Evolutionary conservation across 352 stramenopile species (phyloP), one percentile per base, ranked within the genome.

Genomic region (Phytophthora litchii): DNA sequence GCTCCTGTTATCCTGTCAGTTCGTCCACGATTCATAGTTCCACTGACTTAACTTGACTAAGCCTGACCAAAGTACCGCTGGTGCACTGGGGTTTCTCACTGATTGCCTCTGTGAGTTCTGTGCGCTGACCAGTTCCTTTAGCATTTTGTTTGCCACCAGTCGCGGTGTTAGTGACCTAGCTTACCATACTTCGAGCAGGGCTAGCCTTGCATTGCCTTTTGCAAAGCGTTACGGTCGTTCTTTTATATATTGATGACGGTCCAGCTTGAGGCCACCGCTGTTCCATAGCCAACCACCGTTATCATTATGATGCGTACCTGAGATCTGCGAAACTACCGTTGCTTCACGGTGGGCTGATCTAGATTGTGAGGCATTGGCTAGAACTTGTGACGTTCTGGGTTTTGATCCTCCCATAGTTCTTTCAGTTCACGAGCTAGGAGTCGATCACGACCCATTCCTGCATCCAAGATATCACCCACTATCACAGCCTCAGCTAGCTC

Each of bases 391-490:
- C 23, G 23, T 27, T 27, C 29, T 34, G 10, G 29, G 7, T 12
- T 12, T 34, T 34, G 29, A 34, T 12, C 7, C 29, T 41, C 23
- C 3, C 34, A 44, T 55, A 27, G n/a, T 45, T 35, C 35, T 36
- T 55, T 21, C 17, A 46, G 47, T 45, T 55, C 47, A 34, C 10
- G 3, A 17, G 47, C 47, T 14, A 55, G 17, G n/a, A n/a, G n/a
- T n/a, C n/a, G n/a, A n/a, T n/a, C n/a, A n/a, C n/a, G n/a, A n/a
- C n/a, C n/a, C n/a, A n/a, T n/a, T n/a, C n/a, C n/a, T n/a, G n/a
- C n/a, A n/a, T n/a, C n/a, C n/a, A n/a, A n/a, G n/a, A n/a, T n/a
- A n/a, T n/a, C n/a, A n/a, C n/a, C n/a, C n/a, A n/a, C n/a, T n/a
- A n/a, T n/a, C n/a, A n/a, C n/a, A n/a, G n/a, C n/a, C n/a, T n/a